Evolutionary conservation across 73 alveolate genomes (phyloP).

Genomic region (Effrenium voratum): DNA sequence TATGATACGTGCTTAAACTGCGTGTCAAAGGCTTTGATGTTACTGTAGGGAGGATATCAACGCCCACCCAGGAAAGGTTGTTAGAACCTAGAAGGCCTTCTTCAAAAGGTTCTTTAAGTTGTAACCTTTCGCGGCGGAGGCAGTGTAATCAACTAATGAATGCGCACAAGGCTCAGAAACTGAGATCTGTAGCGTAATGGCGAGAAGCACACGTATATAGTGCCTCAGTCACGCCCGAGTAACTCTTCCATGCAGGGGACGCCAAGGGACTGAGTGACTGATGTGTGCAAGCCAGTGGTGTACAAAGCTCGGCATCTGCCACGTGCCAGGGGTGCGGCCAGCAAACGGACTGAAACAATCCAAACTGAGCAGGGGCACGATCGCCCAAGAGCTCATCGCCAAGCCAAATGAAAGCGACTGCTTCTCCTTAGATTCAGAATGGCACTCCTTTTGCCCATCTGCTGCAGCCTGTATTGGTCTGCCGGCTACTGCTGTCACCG

Average conservation of each 20-base stretch:
- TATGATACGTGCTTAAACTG: too few species aligned
- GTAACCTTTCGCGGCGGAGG: neutral
- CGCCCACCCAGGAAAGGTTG: neutral
- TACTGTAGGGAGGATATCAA: neutral
- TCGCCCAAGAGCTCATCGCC: conserved; percentile 9
- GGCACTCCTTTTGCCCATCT: too few species aligned
- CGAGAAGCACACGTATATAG: conserved; percentile 74
- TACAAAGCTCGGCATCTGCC: too few species aligned
- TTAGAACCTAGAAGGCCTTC: neutral
- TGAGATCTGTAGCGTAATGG: conserved; percentile 81
- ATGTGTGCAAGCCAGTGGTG: too few species aligned
- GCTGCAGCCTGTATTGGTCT: too few species aligned
- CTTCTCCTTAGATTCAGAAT: conserved; percentile 29
- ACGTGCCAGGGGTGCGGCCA: too few species aligned
- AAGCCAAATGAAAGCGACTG: conserved; percentile 82
- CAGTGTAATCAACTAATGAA: too few species aligned
- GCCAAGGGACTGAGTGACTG: too few species aligned
- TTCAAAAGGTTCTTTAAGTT: neutral
- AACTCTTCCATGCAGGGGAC: too few species aligned
- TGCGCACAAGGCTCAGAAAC: conserved; percentile 63
- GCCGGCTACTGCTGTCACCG: too few species aligned
- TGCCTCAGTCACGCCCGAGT: conserved; percentile 17
- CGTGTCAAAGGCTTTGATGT: too few species aligned
- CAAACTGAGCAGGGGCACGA: neutral
- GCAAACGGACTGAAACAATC: too few species aligned